Evolutionary conservation across 1,284 basidiomycete genomes (phyloP).

Genomic region (Cryptococcus hybrid): DNA sequence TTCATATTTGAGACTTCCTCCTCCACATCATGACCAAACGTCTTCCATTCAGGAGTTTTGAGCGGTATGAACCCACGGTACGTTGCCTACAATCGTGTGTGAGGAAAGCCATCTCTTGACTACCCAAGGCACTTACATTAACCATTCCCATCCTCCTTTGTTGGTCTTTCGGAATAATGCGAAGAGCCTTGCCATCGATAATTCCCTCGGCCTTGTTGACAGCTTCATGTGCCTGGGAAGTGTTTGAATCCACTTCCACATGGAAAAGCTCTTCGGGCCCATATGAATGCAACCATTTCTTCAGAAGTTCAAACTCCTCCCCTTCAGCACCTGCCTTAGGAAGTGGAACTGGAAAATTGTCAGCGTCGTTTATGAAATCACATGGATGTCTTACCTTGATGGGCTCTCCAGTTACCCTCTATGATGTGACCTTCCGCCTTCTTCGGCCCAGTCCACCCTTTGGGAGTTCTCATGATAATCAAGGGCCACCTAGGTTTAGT

Average conservation of each 20-base stretch:
- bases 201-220: conserved; percentile 27
- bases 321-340: conserved; percentile 63
- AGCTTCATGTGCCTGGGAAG: conserved; percentile 22
- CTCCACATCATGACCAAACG: conserved; percentile 58
- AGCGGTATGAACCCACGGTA: conserved; percentile 65
- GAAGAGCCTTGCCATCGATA: conserved; percentile 34
- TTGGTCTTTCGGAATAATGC: conserved; percentile 42
- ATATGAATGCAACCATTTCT: conserved; percentile 70
- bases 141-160: conserved; percentile 41
- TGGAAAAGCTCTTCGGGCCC: conserved; percentile 63
- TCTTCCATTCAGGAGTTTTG: conserved; percentile 64
- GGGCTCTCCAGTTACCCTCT: conserved; percentile 64
- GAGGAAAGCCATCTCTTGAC: neutral
- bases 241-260: conserved; percentile 47
- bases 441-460: conserved; percentile 72
- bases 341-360: conserved; percentile 63
- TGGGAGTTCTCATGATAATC: conserved; percentile 76
- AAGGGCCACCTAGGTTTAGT: conserved; percentile 84
- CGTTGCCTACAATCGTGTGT: conserved; percentile 53
- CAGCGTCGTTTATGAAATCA: conserved; percentile 50
- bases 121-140: conserved; percentile 15
- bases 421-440: conserved; percentile 64
- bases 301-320: conserved; percentile 63
- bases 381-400: conserved; percentile 40
- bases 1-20: conserved; percentile 72